Conservation (phyloP, 306 rosid genomes). For the Arachis hypogaea region DNA sequence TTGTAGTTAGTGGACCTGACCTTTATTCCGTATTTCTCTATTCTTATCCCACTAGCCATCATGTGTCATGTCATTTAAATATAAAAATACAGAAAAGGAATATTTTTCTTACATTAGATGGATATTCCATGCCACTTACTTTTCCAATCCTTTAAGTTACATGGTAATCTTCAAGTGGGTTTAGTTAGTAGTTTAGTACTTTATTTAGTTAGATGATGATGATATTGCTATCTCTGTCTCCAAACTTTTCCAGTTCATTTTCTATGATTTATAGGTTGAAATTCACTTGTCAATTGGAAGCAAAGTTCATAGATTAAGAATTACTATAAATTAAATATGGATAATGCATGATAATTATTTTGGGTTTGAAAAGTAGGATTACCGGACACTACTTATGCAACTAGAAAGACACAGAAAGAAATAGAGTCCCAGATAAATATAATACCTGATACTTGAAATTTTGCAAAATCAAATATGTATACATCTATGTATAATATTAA, state of each 20-base stretch:
- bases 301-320: too few relatives aligned
- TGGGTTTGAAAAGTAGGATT: background rate
- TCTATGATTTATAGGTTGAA: background rate
- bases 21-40: conserved; percentile 4
- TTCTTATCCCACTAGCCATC: conserved; percentile 13
- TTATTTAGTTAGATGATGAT: too few relatives aligned
- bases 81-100: background rate
- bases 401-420: too few relatives aligned
- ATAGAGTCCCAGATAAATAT: too few relatives aligned
- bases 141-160: background rate
- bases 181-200: background rate
- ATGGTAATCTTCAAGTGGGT: background rate
- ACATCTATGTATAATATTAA: too few relatives aligned
- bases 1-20: conserved; percentile 9
- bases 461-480: too few relatives aligned
- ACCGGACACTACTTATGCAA: too few relatives aligned
- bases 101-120: conserved; percentile 21
- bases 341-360: background rate
- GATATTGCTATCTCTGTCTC: background rate
- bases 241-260: too few relatives aligned
- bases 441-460: too few relatives aligned
- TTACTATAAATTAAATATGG: too few relatives aligned
- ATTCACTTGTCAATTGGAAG: background rate
- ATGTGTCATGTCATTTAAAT: background rate
- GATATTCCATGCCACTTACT: conserved; percentile 20